Evolutionary conservation across 441 rosid genomes (phyloP), one percentile per base, ranked within the genome.

Genomic region (Adansonia rubrostipa): DNA sequence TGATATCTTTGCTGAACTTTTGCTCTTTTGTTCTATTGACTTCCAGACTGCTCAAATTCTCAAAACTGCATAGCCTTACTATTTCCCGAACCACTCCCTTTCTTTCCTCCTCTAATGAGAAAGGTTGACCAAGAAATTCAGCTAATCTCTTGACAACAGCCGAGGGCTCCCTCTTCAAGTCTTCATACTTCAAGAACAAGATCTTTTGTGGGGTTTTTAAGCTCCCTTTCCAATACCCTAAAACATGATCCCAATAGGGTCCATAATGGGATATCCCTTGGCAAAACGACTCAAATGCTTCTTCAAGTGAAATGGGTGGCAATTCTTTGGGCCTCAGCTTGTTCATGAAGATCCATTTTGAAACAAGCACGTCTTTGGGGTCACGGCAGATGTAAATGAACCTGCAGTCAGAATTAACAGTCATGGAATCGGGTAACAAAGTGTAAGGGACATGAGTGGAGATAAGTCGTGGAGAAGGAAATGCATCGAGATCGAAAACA

Each of bases 171-270:
- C 11, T 9, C 74, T 61, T 81, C 84, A 85, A 20, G 13, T 80
- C 87, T 61, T 85, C 87, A 1, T 78, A 85, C 77, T 80, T 82
- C 77, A 85, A 47, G 72, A 85, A 68, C 71, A 80, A 22, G 0
- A 82, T 44, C 36, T 75, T 73, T 9, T 56, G 14, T 0, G 83
- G 80, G 11, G 36, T 50, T 67, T 84, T 81, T 22, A 74, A 66
- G 67, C 88, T 85, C 0, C 36, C 74, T 61, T 80, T 74, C 81
- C 81, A 83, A 3, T 82, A 84, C 24, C 80, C 84, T 67, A 80
- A 61, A 7, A 82, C 82, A 56, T 82, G 87, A 4, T 82, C 85
- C 87, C 87, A 85, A 42, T 60, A 71, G 1, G 80, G 80, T n/a
- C 83, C 80, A 5, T 0, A 72, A 54, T 53, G 79, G 0, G 76